Base-by-base conservation (phyloP, 2,329 filamentous ascomycete genomes). In the Huntiella bhutanensis region DNA sequence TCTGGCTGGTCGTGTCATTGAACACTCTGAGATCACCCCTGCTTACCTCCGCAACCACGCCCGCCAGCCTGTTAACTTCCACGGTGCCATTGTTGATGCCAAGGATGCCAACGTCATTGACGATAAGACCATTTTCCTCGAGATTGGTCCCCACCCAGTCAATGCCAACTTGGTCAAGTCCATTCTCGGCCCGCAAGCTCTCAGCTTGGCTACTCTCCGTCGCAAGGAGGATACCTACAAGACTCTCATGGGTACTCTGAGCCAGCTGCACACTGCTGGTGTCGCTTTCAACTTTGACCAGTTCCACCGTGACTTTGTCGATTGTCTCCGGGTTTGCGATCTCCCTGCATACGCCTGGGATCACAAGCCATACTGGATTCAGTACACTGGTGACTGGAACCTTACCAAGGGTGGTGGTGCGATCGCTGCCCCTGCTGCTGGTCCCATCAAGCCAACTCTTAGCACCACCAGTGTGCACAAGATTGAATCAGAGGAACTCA, bases 261-360 rank as follows among this genome's bases (percentile, higher is more conserved):
- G 67, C 46, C 62, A 66, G 1, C 46, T 87, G 0, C 75, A 81
- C 60, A 62, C 63, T 3, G 68, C 68, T 7, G 80, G 80, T 35
- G 62, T 82, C 5, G 64, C 69, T 37, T 64, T 87, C 49, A 68
- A 80, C 56, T 87, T 81, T 71, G 71, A 76, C 50, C 80, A 84
- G 59, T 82, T 73, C 55, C 75, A 82, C 52, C 63, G 69, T 46
- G 62, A 66, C 49, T 70, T 69, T 51, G 54, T 55, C 15, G 47
- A 53, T 0, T 60, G 58, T 10, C 58, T 63, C 3, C 59, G 60
- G 3, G 64, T 85, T 7, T 60, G 83, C 4, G 64, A 72, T 4
- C 62, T 86, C 1, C 82, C 82, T 0, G 70, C 71, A 1, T 87
- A 86, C 57, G 68, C 69, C 0, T 87, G 80, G 62, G 77, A 86